Base-by-base conservation (phyloP, 768 basidiomycete genomes). In the Cystobasidium onofrii region DNA sequence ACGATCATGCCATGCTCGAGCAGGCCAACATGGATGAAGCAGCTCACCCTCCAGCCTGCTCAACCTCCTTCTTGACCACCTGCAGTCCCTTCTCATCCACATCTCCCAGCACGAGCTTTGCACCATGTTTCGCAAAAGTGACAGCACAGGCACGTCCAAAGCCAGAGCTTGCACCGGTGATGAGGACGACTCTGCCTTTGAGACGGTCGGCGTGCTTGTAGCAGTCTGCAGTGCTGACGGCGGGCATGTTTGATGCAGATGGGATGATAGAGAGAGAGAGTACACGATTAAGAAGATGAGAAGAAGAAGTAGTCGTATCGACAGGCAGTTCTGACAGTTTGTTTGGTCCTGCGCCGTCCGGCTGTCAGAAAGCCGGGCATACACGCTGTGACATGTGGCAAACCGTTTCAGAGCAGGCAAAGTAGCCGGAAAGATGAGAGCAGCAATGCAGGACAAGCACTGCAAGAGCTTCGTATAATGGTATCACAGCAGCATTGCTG, bases 91-190 rank as follows among this genome's bases (percentile, higher is more conserved):
- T 71, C 54, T 71, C 69, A 33, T 71, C 69, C 25, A 71, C 33
- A 34, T 71, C 69, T 25, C 69, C 69, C 25, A 71, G 55, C 25
- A 71, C 69, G 13, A 71, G 54, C 69, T 71, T 71, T 34, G 69
- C 69, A 27, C 69, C 69, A 36, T 71, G 52, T 31, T 71, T 71
- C 13, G 69, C 69, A 36, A 71, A 71, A 6, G 12, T 15, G 7
- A 71, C 69, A 27, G 69, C 69, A 34, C 69, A 71, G 20, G 69
- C 69, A 20, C 55, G 23, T 20, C 69, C 69, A 34, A 71, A 71
- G 25, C 69, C 69, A 13, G 69, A 71, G 33, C 25, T 31, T 20
- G 69, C 69, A 9, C 69, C 69, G 20, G 69, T 71, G 69, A 71
- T 71, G 69, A 71, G 36, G 25, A 55, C 31, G 34, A 71, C 55